Conservation (phyloP, 331 rosid genomes). For the Stylosanthes scabra region DNA sequence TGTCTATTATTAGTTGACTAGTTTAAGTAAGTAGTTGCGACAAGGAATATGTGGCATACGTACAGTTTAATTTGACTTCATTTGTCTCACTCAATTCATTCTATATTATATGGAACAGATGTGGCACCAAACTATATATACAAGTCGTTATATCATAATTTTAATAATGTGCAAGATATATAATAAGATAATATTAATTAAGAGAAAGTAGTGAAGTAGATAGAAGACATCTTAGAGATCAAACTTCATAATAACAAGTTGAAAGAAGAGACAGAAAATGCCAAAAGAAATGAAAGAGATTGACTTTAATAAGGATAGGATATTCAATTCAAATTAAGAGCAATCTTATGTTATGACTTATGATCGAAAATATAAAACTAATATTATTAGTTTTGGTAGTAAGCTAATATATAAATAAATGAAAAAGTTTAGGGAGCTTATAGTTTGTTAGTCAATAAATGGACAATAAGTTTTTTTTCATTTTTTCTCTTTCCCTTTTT, state of each 20-base stretch:
- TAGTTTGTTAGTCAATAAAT: no score
- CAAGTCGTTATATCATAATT: background rate
- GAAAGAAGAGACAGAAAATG: background rate
- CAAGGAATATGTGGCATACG: slow-evolving; percentile 8
- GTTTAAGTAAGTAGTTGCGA: slow-evolving; percentile 24
- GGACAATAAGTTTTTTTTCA: no score
- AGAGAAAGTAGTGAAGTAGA: slow-evolving; percentile 2
- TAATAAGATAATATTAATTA: no score
- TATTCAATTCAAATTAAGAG: background rate
- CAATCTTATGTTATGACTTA: background rate
- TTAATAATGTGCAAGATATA: background rate
- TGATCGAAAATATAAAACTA: no score
- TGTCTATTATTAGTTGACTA: background rate
- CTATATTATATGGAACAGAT: slow-evolving; percentile 8
- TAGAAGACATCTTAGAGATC: background rate
- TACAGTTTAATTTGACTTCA: background rate
- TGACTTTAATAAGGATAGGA: background rate
- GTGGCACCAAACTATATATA: slow-evolving; percentile 19
- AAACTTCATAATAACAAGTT: background rate
- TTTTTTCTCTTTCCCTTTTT: no score
- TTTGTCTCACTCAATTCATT: slow-evolving; percentile 19
- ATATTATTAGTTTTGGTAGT: background rate
- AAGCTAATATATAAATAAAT: slow-evolving; percentile 3
- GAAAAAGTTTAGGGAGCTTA: no score
- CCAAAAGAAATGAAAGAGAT: background rate